Evolutionary conservation across 108 stramenopile species (phyloP), one percentile per base, ranked within the genome.

Genomic region (Cyclotella baltica): DNA sequence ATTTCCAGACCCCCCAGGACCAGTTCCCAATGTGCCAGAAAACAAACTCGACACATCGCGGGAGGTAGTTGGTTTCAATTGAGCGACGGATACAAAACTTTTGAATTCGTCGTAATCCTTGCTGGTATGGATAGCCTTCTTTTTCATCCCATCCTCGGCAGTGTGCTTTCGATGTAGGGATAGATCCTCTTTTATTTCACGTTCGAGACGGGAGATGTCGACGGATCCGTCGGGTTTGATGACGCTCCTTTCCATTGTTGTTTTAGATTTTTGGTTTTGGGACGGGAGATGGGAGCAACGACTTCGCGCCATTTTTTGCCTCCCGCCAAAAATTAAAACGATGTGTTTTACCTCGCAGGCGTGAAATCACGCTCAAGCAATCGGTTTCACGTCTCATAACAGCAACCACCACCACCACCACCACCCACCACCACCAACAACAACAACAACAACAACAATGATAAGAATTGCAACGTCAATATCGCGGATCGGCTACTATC

Each of bases 111-210:
- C 57, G 20, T 83, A 83, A 38, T 83, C 77, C 16, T 59, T 61
- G 66, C 82, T 73, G 2, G 65, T 28, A 36, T 83, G 82, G 22
- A 83, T 52, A n/a, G 77, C 76, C 34, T 72, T 61, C 52, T 81
- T 81, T 67, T 83, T 83, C 82, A 83, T 83, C 10, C 34, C 64
- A 53, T 83, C 82, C 22, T 83, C 76, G 47, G 76, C 71, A 34
- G 40, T 67, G 33, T 56, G 72, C 53, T 67, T 52, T 22, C 59
- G 31, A 46, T 83, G 65, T 8, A 48, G 64, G 23, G 70, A 64
- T 11, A 83, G 46, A 67, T 83, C 82, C 16, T 64, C 72, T 36
- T 59, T 67, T 4, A 83, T 73, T 66, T 83, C 76, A 18, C 66
- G 70, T 46, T 78, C 76, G 65, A 83, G 67, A 23, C 70, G 43